phyloP scores from a whole-genome alignment of 2,329 filamentous ascomycete species.

The Calonectria honghensis region DNA sequence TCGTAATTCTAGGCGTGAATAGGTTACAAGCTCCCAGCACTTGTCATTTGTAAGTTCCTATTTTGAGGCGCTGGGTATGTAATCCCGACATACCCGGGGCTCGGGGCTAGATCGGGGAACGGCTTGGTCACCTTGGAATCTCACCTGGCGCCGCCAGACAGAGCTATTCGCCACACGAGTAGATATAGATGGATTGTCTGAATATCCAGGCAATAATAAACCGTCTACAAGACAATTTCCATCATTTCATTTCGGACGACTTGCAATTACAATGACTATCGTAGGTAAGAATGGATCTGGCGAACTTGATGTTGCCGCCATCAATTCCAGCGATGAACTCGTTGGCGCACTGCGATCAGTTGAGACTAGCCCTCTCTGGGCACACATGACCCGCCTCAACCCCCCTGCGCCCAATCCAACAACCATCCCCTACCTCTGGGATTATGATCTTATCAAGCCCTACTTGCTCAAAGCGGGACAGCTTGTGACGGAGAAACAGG shows the following conservation, averaged over 20 bases:
- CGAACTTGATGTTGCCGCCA: not conserved
- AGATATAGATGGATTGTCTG: slow-evolving; percentile 18
- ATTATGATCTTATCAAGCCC: slow-evolving; percentile 58
- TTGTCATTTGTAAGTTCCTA: slow-evolving; percentile 8
- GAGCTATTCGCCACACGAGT: no score
- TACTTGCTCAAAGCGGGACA: slow-evolving; percentile 58
- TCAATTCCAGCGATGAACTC: slow-evolving; percentile 31
- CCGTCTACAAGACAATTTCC: not conserved
- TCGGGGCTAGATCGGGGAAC: slow-evolving; percentile 8
- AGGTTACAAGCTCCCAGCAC: not conserved
- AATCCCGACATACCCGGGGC: not conserved
- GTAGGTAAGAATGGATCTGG: not conserved
- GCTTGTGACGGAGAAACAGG: slow-evolving; percentile 61
- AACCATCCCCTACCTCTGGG: slow-evolving; percentile 62
- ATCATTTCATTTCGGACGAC: not conserved
- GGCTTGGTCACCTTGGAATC: no score
- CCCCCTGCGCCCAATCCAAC: slow-evolving; percentile 67
- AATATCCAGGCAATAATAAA: not conserved
- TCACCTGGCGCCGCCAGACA: not conserved
- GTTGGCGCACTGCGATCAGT: slow-evolving; percentile 25
- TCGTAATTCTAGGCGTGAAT: not conserved
- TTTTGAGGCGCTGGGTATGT: not conserved
- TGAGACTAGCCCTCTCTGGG: slow-evolving; percentile 65
- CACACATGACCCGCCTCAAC: slow-evolving; percentile 67
- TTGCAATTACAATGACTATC: not conserved